Percentiles rank a stretch among this genome's conserved stretches.
These are phyloP conservation scores for Aspergillus persii DNA, from an alignment of 2,329 filamentous ascomycete genomes.

Conservation along the genomic window DNA sequence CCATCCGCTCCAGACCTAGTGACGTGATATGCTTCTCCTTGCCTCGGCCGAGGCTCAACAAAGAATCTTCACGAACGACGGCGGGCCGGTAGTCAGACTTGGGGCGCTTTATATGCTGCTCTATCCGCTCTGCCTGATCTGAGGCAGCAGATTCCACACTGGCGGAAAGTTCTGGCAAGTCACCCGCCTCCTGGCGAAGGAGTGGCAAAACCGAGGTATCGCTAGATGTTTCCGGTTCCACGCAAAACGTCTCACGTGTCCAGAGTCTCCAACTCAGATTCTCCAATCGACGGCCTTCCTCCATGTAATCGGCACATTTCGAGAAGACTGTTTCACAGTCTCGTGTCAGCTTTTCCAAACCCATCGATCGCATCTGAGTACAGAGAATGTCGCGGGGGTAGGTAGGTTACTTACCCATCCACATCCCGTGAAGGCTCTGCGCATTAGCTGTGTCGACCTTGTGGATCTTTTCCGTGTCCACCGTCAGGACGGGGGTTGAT, in stretches of 20 bases:
- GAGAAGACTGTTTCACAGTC: conserved; percentile 68
- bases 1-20: conserved; percentile 88
- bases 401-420: conserved; percentile 70
- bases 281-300: conserved; percentile 87
- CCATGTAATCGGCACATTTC: conserved; percentile 88
- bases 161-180: conserved; percentile 70
- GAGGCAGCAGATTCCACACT: conserved; percentile 71
- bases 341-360: not conserved
- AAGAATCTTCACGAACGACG: conserved; percentile 53
- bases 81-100: conserved; percentile 62
- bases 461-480: conserved; percentile 88
- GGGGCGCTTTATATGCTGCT: conserved; percentile 57
- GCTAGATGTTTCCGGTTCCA: conserved; percentile 59
- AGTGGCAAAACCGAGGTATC: conserved; percentile 50
- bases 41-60: conserved; percentile 65
- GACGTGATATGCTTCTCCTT: conserved; percentile 89
- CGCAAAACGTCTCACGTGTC: conserved; percentile 91
- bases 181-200: conserved; percentile 46
- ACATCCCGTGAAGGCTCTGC: conserved; percentile 93
- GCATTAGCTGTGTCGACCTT: conserved; percentile 91
- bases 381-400: not conserved
- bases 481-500: conserved; percentile 81
- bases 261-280: conserved; percentile 95
- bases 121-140: conserved; percentile 58
- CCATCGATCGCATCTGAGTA: not conserved